These are phyloP conservation scores for Colletotrichum sojae DNA, from an alignment of 2,329 filamentous ascomycete species.

Conservation along the genomic window DNA sequence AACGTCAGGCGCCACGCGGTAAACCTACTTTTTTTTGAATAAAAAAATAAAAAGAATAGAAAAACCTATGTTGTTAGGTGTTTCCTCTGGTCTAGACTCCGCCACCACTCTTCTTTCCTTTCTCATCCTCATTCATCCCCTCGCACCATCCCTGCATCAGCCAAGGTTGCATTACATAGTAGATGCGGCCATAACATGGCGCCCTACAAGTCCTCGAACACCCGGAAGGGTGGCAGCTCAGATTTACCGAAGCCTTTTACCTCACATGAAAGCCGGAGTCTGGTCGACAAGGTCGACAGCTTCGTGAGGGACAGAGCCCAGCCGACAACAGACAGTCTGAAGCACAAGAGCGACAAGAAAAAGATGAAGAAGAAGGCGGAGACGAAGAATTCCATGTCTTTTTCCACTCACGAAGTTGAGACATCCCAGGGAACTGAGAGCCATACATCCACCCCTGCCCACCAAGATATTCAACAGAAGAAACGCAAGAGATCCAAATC, in stretches of 20 bases:
- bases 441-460: not conserved
- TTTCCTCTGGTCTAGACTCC: too few species aligned
- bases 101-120: not conserved
- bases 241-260: slow-evolving; percentile 13
- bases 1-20: too few species aligned
- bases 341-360: slow-evolving; percentile 1
- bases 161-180: not conserved
- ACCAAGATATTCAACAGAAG: not conserved
- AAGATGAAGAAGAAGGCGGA: not conserved
- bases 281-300: not conserved
- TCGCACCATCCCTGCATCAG: not conserved
- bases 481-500: slow-evolving; percentile 2
- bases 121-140: not conserved
- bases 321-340: not conserved
- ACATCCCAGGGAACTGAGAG: not conserved
- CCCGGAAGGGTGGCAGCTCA: not conserved
- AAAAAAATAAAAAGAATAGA: too few species aligned
- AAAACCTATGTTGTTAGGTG: too few species aligned
- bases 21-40: too few species aligned
- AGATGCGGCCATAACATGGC: slow-evolving; percentile 2
- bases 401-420: not conserved
- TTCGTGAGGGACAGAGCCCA: slow-evolving; percentile 11
- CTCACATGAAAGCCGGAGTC: not conserved
- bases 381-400: not conserved
- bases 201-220: not conserved